Base-by-base conservation (phyloP, 345 rosid species). In the Eucalyptus sp. region DNA sequence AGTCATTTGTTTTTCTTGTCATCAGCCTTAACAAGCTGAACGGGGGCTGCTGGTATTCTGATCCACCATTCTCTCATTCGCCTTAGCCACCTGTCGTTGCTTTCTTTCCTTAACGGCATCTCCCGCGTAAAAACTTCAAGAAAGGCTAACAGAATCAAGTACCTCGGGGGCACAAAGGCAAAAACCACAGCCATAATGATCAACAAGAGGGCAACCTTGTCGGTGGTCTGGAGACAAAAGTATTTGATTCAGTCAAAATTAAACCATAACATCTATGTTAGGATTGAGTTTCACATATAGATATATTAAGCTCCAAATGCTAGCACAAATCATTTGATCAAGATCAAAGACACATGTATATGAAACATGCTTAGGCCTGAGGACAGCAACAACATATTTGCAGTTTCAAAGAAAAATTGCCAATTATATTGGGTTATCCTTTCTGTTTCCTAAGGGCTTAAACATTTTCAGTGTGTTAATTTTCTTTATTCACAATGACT, bases 61-160 rank as follows among this genome's bases (percentile, higher is more conserved):
- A 95, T 87, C 99, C 98, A 97, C 99, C 99, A 96, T 88, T 97
- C 99, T 90, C 96, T 93, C 79, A 96, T n/a, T 89, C 98, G 94
- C 89, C 99, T 93, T 86, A 94, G 87, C 90, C 88, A 89, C 91
- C 96, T 92, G 79, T 93, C 92, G 85, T 93, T 93, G 95, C 98
- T 97, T 90, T 94, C 97, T 93, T 91, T 96, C 94, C 99, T 92
- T 87, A 87, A 94, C 13, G 96, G 94, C 90, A 94, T 90, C 90
- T 96, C 95, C 95, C 99, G 92, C 1, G 98, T 96, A 93, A 95
- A 97, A 81, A 93, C 93, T 92, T 97, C 99, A 27, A 95, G 86
- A 90, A 94, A 96, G 88, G 90, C 91, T 41, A 93, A 27, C 89
- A 95, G 90, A 89, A 95, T 50, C 46, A 94, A 27, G 93, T 92